Percentiles rank a stretch among this genome's conserved stretches.
Evolutionary conservation across 345 rosid species (phyloP).

Genomic region (Heritiera littoralis): DNA sequence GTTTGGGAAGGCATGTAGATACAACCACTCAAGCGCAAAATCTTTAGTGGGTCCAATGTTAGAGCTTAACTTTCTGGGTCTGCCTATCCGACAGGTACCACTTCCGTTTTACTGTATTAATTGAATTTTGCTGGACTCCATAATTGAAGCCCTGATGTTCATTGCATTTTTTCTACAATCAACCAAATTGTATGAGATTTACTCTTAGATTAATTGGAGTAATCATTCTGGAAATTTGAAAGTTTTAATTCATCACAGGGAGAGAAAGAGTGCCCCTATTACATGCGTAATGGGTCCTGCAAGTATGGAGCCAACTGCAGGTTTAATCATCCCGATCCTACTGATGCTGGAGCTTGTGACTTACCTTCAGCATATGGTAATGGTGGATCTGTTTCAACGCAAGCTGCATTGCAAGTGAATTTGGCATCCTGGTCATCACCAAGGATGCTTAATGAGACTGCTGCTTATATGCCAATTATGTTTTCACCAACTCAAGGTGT

Average conservation of each 20-base stretch:
- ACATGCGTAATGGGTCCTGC: constrained; percentile 96
- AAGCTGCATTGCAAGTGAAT: constrained; percentile 51
- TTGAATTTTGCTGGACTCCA: neutral
- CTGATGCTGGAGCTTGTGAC: constrained; percentile 50
- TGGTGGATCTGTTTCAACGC: constrained; percentile 55
- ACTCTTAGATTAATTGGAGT: neutral
- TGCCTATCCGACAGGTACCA: constrained; percentile 76
- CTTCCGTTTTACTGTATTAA: neutral
- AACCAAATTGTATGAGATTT: neutral
- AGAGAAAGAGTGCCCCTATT: constrained; percentile 80
- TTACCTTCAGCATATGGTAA: constrained; percentile 48
- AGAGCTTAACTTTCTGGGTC: constrained; percentile 84
- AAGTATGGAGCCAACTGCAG: constrained; percentile 80
- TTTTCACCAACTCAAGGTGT: constrained; percentile 59
- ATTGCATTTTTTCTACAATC: neutral
- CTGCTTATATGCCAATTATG: constrained; percentile 60
- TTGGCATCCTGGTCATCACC: constrained; percentile 75
- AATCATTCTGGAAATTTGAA: constrained; percentile 12
- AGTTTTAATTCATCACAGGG: constrained; percentile 45
- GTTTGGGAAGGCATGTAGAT: constrained; percentile 83
- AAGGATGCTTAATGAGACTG: constrained; percentile 47
- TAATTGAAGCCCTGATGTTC: neutral
- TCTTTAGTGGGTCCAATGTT: constrained; percentile 31
- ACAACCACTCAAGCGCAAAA: constrained; percentile 62
- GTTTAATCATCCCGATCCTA: constrained; percentile 94